These are phyloP conservation scores for Mycena belliarum DNA, from an alignment of 768 basidiomycete genomes.

Conservation along the genomic window DNA sequence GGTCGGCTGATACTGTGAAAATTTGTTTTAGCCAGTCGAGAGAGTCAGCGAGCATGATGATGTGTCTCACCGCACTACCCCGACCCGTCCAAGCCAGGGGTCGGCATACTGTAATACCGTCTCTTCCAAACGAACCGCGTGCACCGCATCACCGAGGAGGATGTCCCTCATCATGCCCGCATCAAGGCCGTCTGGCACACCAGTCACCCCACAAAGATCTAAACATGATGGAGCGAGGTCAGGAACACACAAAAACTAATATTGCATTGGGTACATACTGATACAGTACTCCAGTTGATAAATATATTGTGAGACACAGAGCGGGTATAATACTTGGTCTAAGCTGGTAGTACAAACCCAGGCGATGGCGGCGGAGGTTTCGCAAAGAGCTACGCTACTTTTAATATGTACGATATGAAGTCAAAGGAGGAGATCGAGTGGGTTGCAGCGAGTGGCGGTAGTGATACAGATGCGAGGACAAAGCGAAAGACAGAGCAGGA, in stretches of 20 bases:
- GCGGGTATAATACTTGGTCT: constrained; percentile 22
- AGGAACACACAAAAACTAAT: background rate
- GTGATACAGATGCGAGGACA: constrained; percentile 25
- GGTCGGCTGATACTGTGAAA: no score
- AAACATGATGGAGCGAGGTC: background rate
- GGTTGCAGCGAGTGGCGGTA: constrained; percentile 13
- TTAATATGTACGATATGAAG: constrained; percentile 19
- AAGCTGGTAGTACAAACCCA: constrained; percentile 19
- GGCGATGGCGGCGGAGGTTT: constrained; percentile 9
- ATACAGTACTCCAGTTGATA: constrained; percentile 12
- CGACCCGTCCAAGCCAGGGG: no score
- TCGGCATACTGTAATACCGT: no score
- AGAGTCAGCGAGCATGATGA: no score
- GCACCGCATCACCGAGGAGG: background rate
- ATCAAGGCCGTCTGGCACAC: background rate
- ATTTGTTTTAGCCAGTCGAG: no score
- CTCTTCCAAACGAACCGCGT: background rate
- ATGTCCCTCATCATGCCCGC: background rate
- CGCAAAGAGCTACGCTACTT: constrained; percentile 21
- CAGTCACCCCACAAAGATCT: background rate
- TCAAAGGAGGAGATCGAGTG: constrained; percentile 2
- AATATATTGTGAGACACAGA: constrained; percentile 24
- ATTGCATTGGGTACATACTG: constrained; percentile 4
- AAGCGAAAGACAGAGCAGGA: constrained; percentile 6
- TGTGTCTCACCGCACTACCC: no score